Percentiles rank a stretch among this genome's conserved stretches.
Conservation (phyloP, 345 rosid species). For the Lepidium aucheri region DNA sequence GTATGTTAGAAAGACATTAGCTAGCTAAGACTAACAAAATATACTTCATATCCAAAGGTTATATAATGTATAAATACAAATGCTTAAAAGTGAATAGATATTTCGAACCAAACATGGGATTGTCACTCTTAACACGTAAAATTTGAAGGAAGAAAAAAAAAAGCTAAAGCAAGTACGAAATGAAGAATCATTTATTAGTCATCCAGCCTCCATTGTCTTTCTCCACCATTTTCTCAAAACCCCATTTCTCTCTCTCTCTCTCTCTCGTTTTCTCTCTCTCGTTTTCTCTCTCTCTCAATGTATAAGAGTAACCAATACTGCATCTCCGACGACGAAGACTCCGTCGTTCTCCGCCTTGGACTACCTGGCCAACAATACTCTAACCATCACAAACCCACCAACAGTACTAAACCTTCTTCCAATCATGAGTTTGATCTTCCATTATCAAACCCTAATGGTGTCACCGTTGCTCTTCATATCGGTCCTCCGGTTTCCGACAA, state of each 20-base stretch:
- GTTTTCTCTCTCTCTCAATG: constrained; percentile 35
- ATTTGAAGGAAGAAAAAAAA: constrained; percentile 11
- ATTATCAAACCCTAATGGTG: constrained; percentile 28
- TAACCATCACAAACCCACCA: constrained; percentile 20
- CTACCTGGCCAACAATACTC: constrained; percentile 55
- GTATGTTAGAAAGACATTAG: not conserved
- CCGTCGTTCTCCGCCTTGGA: constrained; percentile 64
- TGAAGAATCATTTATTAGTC: constrained; percentile 20
- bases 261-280: constrained; percentile 10
- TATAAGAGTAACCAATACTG: constrained; percentile 28
- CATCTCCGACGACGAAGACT: constrained; percentile 45
- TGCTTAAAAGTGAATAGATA: no score
- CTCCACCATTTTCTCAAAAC: constrained; percentile 31
- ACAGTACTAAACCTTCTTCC: constrained; percentile 6
- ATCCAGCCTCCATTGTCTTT: constrained; percentile 34
- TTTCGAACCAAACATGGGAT: no score
- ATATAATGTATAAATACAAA: no score
- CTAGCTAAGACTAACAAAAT: not conserved
- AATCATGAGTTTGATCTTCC: constrained; percentile 6
- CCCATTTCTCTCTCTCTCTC: constrained; percentile 16
- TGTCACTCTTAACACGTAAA: constrained; percentile 10
- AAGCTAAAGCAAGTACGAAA: constrained; percentile 13
- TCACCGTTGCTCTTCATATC: constrained; percentile 65
- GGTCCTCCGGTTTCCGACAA: constrained; percentile 42
- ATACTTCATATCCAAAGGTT: not conserved